A percentile compares a stretch with the other conserved stretches of the same genome.
These are phyloP conservation scores for Fusarium vanettenii DNA, from an alignment of 2,329 filamentous ascomycete genomes.

Conservation along the genomic window DNA sequence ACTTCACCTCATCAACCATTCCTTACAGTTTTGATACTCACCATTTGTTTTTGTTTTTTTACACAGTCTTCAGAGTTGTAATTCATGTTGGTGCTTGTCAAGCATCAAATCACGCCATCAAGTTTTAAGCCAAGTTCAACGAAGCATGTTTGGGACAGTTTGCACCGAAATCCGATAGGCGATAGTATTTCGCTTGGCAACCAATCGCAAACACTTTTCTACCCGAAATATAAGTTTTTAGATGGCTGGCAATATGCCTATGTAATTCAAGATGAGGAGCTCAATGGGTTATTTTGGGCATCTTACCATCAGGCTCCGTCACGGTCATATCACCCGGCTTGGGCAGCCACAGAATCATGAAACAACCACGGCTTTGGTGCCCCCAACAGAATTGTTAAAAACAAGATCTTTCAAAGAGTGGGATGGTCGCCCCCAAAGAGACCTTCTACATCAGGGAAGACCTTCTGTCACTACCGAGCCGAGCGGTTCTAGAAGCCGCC, in stretches of 20 bases:
- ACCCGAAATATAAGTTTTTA: fast-evolving
- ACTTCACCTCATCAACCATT: not conserved
- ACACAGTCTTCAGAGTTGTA: fast-evolving
- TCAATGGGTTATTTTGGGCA: not conserved
- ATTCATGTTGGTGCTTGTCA: not conserved
- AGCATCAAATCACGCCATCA: not conserved
- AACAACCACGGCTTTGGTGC: not conserved
- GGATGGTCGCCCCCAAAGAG: not conserved
- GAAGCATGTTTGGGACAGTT: not conserved
- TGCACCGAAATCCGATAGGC: not conserved
- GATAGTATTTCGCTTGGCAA: not conserved
- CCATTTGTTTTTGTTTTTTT: not conserved
- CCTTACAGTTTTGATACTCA: not conserved
- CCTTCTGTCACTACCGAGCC: not conserved
- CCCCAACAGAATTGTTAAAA: not conserved
- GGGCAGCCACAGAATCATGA: not conserved
- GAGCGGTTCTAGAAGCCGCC: not conserved
- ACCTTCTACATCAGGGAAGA: not conserved
- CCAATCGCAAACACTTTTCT: not conserved
- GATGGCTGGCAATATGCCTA: fast-evolving
- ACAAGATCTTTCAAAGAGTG: not conserved
- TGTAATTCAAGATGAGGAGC: not conserved
- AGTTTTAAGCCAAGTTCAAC: not conserved
- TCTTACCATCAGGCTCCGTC: not conserved
- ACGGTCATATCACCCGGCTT: not conserved